These are phyloP conservation scores for Exophiala lecanii-corni DNA, from an alignment of 2,329 filamentous ascomycete genomes.

Conservation along the genomic window DNA sequence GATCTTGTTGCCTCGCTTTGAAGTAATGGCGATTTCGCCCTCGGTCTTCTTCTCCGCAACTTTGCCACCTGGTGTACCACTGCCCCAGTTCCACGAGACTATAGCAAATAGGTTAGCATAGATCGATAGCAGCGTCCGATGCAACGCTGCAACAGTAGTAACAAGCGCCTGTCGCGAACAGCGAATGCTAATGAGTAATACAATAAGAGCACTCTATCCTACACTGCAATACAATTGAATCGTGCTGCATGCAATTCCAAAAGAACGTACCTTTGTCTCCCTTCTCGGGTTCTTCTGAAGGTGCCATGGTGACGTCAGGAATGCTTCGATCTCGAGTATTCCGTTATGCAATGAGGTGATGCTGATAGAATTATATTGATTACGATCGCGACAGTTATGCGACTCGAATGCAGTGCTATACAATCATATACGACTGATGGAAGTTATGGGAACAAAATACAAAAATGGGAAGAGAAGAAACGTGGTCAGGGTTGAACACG, in stretches of 20 bases:
- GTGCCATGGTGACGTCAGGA: slow-evolving; percentile 34
- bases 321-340: background rate
- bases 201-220: no score
- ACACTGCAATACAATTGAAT: no score
- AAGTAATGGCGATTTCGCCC: slow-evolving; percentile 57
- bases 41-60: slow-evolving; percentile 54
- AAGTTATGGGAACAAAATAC: slow-evolving; percentile 3
- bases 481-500: no score
- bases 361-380: slow-evolving; percentile 1
- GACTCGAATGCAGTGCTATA: slow-evolving; percentile 11
- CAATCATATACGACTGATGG: slow-evolving; percentile 2
- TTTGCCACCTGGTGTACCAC: slow-evolving; percentile 52
- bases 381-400: slow-evolving; percentile 18
- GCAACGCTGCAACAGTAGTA: no score
- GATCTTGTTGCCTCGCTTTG: slow-evolving; percentile 59
- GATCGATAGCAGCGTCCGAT: background rate
- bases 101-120: slow-evolving; percentile 1
- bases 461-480: background rate
- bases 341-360: background rate
- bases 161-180: no score
- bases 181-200: no score
- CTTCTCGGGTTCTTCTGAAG: slow-evolving; percentile 46
- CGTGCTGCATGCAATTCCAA: no score
- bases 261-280: slow-evolving; percentile 47
- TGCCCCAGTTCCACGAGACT: slow-evolving; percentile 63